phyloP scores from a whole-genome alignment of 2,329 filamentous ascomycete species.

The Aspergillus flavus region DNA sequence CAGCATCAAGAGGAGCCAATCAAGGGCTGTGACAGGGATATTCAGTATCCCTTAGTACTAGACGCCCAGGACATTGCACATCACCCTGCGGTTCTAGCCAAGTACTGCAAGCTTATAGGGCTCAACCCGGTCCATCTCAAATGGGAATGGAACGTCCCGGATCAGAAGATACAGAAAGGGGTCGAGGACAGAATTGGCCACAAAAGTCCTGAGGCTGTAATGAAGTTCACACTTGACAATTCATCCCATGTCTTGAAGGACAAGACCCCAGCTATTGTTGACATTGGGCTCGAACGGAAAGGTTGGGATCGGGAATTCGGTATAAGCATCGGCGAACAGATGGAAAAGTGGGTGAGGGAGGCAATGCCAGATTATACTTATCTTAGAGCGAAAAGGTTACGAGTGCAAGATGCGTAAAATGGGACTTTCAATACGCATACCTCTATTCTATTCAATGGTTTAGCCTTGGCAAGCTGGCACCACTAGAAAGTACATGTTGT shows the following conservation, averaged over 20 bases:
- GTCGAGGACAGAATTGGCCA: too few relatives aligned
- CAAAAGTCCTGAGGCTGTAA: background rate
- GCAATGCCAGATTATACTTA: background rate
- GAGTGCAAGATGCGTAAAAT: background rate
- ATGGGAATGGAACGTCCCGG: background rate
- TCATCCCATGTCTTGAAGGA: background rate
- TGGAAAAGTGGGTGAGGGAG: background rate
- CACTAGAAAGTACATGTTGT: fast-evolving
- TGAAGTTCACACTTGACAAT: background rate
- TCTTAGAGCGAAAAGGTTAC: background rate
- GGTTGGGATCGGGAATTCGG: background rate
- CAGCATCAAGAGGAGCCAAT: background rate
- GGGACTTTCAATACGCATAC: too few relatives aligned
- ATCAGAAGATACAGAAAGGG: background rate
- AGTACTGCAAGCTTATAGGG: background rate
- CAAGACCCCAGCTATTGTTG: background rate
- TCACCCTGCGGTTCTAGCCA: background rate
- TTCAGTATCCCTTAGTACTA: background rate
- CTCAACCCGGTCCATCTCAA: background rate
- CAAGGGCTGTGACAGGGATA: too few relatives aligned
- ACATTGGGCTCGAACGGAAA: background rate
- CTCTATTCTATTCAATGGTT: too few relatives aligned
- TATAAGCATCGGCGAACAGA: background rate
- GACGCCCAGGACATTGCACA: background rate
- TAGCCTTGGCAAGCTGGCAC: too few relatives aligned